phyloP scores from a whole-genome alignment of 257 asterid species.

The Nicotiana tomentosiformis region DNA sequence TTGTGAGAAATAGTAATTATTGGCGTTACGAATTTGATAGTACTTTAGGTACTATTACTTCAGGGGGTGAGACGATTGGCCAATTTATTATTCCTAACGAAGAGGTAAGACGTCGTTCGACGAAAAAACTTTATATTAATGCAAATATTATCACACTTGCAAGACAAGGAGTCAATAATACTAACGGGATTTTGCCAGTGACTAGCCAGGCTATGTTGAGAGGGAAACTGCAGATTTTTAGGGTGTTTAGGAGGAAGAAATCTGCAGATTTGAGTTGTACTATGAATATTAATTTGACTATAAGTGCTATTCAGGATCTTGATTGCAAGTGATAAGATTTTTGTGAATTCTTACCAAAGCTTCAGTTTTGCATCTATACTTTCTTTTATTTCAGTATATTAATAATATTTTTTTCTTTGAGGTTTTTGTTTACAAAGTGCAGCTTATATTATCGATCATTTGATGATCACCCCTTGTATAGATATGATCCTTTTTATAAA shows the following conservation, averaged over 20 bases:
- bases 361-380: no score
- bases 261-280: slow-evolving; percentile 35
- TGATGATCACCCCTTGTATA: no score
- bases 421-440: no score
- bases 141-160: neutral
- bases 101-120: neutral
- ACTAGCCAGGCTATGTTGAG: slow-evolving; percentile 25
- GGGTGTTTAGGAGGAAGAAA: slow-evolving; percentile 36
- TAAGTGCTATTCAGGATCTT: slow-evolving; percentile 27
- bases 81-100: neutral
- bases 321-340: slow-evolving; percentile 26
- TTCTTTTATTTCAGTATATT: no score
- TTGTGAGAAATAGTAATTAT: neutral
- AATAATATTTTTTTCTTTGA: no score
- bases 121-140: neutral
- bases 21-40: neutral
- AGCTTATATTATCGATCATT: no score
- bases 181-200: slow-evolving; percentile 18
- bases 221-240: slow-evolving; percentile 39
- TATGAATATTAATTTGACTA: slow-evolving; percentile 28
- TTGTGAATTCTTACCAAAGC: no score
- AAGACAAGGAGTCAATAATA: neutral
- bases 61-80: neutral
- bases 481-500: no score
- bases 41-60: neutral